Base-by-base conservation (phyloP, 129 eudicot genomes). In the Scalesia atractyloides region DNA sequence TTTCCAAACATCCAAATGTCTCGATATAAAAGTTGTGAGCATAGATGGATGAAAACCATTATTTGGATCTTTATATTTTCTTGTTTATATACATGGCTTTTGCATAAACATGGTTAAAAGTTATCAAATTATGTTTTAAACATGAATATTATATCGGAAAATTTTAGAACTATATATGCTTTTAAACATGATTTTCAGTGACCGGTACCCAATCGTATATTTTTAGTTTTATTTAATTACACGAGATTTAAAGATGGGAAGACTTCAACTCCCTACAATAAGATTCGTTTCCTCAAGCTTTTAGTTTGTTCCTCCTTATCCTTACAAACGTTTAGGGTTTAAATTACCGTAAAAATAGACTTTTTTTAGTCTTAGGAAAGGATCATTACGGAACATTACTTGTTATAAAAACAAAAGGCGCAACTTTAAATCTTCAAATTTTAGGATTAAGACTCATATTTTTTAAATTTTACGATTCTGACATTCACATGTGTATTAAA, bases 251-350 rank as follows among this genome's bases (percentile, higher is more conserved):
- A 73, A 60, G 69, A 17, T 30, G 37, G 34, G 48, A 61, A 44
- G 58, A 72, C 58, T 72, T 57, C 68, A 48, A 68, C 48, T 68
- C 43, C 74, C 74, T n/a, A 69, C 74, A 62, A 70, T 39, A 61
- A 73, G 77, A 73, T 73, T 73, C 77, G 51, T 33, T n/a, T 61
- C 61, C 61, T 61, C 36, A 51, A 62, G 77, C 54, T 62, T 48
- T 24, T 49, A 49, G 74, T 15, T 34, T 69, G 63, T 69, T 53
- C 48, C 64, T 69, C 70, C 65, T 70, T 34, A 71, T 71, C 66
- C 57, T 37, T 16, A 53, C 36, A 34, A 7, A 33, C 11, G 17
- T 12, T 43, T 72, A 36, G 36, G 34, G 18, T 33, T 36, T 70
- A 19, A 9, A 34, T 7, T 39, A 39, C 9, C 9, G 10, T 39